Conservation (phyloP, 2,329 filamentous ascomycete species). For the Chaetoscypha palmicola region DNA sequence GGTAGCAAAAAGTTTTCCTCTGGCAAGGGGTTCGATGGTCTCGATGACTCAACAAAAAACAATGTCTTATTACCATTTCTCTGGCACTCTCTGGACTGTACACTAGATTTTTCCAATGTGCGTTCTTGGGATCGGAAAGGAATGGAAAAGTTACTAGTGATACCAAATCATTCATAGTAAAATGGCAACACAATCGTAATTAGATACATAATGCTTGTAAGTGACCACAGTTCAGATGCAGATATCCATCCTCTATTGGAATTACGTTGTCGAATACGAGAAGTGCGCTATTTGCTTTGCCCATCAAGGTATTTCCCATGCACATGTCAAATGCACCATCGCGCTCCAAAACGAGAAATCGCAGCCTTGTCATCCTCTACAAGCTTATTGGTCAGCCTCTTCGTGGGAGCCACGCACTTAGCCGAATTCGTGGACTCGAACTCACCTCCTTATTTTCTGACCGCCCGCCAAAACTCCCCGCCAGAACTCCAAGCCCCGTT, state of each 20-base stretch:
- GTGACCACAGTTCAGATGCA: too few relatives aligned
- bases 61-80: constrained; percentile 35
- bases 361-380: constrained; percentile 5
- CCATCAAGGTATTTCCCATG: not conserved
- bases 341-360: not conserved
- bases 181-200: too few relatives aligned
- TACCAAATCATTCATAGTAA: constrained; percentile 19
- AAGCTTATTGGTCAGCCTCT: constrained; percentile 15
- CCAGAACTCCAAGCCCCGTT: too few relatives aligned
- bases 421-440: too few relatives aligned
- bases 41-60: constrained; percentile 30
- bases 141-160: constrained; percentile 30
- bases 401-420: not conserved
- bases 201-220: too few relatives aligned
- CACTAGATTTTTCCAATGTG: constrained; percentile 32
- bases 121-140: constrained; percentile 28
- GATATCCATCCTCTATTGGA: too few relatives aligned
- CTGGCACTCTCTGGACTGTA: constrained; percentile 33
- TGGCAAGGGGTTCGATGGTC: constrained; percentile 25
- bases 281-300: too few relatives aligned
- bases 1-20: constrained; percentile 18
- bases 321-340: not conserved
- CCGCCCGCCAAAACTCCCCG: constrained; percentile 1
- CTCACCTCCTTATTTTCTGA: constrained; percentile 1
- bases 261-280: too few relatives aligned